These are phyloP conservation scores for Allium cepa DNA, from an alignment of 106 monocot genomes.

Conservation along the genomic window DNA sequence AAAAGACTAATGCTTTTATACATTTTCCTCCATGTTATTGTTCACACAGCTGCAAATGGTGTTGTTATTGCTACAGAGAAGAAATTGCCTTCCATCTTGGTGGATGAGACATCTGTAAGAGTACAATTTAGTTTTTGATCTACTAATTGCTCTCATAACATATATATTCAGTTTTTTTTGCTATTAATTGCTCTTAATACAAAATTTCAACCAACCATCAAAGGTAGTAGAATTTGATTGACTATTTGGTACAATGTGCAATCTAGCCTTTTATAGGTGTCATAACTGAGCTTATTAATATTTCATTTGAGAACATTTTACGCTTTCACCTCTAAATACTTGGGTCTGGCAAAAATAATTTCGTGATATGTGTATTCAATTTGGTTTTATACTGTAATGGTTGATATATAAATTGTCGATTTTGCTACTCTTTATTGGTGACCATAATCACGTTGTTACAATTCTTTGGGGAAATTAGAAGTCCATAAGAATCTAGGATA, in stretches of 20 bases:
- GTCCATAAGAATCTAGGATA: too few species aligned
- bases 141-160: background rate
- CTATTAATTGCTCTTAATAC: background rate
- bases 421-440: background rate
- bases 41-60: slow-evolving; percentile 77
- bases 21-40: too few species aligned
- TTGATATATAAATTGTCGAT: background rate
- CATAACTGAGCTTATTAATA: background rate
- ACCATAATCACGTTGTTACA: background rate
- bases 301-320: background rate
- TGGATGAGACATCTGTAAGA: slow-evolving; percentile 94
- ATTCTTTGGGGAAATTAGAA: too few species aligned
- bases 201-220: background rate
- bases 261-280: background rate
- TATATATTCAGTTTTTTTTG: background rate
- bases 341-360: too few species aligned
- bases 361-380: background rate
- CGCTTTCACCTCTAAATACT: too few species aligned
- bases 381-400: background rate
- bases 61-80: slow-evolving; percentile 97
- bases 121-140: background rate
- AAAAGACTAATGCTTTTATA: too few species aligned
- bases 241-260: background rate
- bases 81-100: slow-evolving; percentile 94
- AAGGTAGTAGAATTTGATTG: too few species aligned